Base-by-base conservation (phyloP, 495 filamentous ascomycete species). In the Penicillium parvum region DNA sequence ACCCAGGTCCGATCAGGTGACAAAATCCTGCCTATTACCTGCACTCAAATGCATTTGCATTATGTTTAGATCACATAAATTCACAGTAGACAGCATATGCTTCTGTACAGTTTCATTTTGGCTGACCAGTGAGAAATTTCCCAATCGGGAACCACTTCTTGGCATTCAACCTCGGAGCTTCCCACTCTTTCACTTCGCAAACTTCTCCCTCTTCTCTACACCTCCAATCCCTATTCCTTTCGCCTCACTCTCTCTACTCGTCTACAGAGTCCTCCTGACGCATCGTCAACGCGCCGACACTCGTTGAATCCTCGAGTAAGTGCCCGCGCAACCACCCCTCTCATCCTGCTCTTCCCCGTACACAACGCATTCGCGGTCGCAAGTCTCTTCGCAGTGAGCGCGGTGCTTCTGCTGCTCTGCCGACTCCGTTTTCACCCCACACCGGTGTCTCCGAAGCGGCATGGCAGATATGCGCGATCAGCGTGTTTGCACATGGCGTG, bases 161-260 rank as follows among this genome's bases (percentile, higher is more conserved):
- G 57, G 57, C 57, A 47, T 28, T 45, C 37, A 22, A 58, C 57
- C 43, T 61, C 57, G 38, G 47, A 49, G 46, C 37, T 37, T 46
- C 43, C 50, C 38, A 46, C 52, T 30, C 51, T 35, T 47, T 36
- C 12, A 43, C 17, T 17, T 38, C 32, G n/a, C n/a, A n/a, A n/a
- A n/a, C n/a, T n/a, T 18, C 38, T 44, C 15, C 28, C 33, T 29
- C 27, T 23, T 33, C 20, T 11, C 23, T 19, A 27, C 40, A 16
- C 23, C 23, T 37, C 28, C 14, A 14, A 21, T 18, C 26, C 9
- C 20, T 26, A 1, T 47, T 18, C 8, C 6, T 19, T 8, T 40
- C 28, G 16, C 10, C 19, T 33, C 40, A 17, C n/a, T 26, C 5
- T 9, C 3, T 16, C 20, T 16, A 10, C 20, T 22, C 21, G n/a